These are phyloP conservation scores for Jatropha curcas DNA, from an alignment of 345 rosid species.

Conservation along the genomic window DNA sequence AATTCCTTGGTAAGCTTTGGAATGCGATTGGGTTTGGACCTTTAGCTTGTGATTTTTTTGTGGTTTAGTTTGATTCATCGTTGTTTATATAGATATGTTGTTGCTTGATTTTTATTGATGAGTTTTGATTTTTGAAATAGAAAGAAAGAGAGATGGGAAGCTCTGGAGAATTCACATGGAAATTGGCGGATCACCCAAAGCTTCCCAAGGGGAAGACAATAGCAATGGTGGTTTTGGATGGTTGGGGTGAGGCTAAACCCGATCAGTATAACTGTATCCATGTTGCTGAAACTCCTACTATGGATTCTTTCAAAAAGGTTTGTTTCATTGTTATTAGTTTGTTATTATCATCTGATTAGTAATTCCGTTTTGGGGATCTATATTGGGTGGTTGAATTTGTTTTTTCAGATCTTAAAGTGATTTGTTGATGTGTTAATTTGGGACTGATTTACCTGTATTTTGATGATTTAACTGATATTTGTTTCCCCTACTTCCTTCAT, in stretches of 20 bases:
- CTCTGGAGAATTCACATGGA: slow-evolving; percentile 43
- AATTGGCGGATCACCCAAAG: slow-evolving; percentile 76
- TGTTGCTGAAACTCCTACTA: slow-evolving; percentile 81
- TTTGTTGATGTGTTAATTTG: not conserved
- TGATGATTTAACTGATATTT: not conserved
- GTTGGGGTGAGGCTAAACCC: slow-evolving; percentile 92
- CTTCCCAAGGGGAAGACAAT: slow-evolving; percentile 75
- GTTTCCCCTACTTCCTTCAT: not conserved
- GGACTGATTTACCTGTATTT: not conserved
- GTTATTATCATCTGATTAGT: too few relatives aligned
- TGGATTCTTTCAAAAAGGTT: slow-evolving; percentile 88
- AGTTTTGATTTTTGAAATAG: not conserved
- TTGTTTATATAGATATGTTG: too few relatives aligned
- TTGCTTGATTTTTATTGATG: not conserved
- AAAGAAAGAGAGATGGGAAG: slow-evolving; percentile 45
- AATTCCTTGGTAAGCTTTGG: not conserved
- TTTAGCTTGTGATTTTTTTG: not conserved
- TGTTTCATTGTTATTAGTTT: too few relatives aligned
- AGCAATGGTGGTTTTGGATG: slow-evolving; percentile 86
- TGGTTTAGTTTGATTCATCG: not conserved
- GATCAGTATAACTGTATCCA: slow-evolving; percentile 90
- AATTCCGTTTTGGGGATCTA: not conserved
- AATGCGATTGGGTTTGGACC: not conserved
- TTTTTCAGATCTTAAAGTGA: not conserved
- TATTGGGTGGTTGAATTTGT: not conserved